These are phyloP conservation scores for Acanthamoeba lenticulata DNA, from an alignment of 208 protist genomes.

Conservation along the genomic window DNA sequence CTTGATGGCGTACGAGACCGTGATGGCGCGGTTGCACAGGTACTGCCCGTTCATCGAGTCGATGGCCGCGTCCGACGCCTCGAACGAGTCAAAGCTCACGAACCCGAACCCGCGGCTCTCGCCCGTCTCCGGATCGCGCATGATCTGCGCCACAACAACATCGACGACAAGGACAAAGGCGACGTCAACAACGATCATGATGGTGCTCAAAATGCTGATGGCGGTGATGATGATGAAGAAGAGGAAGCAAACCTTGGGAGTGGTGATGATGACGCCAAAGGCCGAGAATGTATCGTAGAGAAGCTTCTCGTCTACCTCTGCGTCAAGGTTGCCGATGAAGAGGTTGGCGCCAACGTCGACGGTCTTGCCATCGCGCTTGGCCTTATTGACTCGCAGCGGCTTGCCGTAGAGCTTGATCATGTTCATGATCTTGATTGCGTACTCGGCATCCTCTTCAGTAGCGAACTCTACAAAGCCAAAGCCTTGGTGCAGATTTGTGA, in stretches of 20 bases:
- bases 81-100: conserved; percentile 92
- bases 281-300: conserved; percentile 91
- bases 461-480: conserved; percentile 93
- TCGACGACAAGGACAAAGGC: not conserved
- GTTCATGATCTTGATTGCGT: conserved; percentile 93
- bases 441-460: conserved; percentile 92
- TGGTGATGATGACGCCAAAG: conserved; percentile 89
- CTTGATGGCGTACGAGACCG: conserved; percentile 92
- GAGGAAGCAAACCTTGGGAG: conserved; percentile 77
- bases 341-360: conserved; percentile 93
- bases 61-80: conserved; percentile 90
- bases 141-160: conserved; percentile 79
- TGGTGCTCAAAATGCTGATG: not conserved
- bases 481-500: conserved; percentile 88
- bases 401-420: conserved; percentile 93
- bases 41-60: conserved; percentile 89
- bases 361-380: conserved; percentile 67
- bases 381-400: conserved; percentile 90
- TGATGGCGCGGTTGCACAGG: conserved; percentile 89
- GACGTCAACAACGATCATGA: not conserved
- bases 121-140: conserved; percentile 89
- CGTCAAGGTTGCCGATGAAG: conserved; percentile 93
- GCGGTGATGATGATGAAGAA: not conserved
- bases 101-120: conserved; percentile 92
- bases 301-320: conserved; percentile 92